These are phyloP conservation scores for Mycena sanguinolenta DNA, from an alignment of 768 basidiomycete species.

Conservation along the genomic window DNA sequence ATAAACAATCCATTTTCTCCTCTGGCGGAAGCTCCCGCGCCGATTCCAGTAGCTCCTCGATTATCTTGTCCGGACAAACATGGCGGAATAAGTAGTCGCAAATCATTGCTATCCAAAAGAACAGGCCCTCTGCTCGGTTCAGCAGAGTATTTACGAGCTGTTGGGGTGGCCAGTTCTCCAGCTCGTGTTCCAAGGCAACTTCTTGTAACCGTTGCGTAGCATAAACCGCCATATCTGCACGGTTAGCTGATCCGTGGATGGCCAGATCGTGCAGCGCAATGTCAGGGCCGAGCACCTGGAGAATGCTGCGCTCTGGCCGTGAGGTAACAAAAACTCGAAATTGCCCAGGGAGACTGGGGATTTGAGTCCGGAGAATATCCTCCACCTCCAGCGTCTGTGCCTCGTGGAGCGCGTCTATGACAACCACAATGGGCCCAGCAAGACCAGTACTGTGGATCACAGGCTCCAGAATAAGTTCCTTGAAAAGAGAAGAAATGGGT, in stretches of 20 bases:
- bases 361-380: conserved; percentile 32
- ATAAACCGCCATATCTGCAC: conserved; percentile 36
- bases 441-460: background rate
- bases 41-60: conserved; percentile 21
- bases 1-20: conserved; percentile 34
- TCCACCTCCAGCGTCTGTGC: conserved; percentile 32
- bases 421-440: conserved; percentile 10
- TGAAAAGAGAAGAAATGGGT: background rate
- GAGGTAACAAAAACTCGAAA: conserved; percentile 41
- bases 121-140: conserved; percentile 38
- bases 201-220: conserved; percentile 29
- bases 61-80: conserved; percentile 27
- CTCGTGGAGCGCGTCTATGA: conserved; percentile 46
- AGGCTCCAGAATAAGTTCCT: conserved; percentile 1
- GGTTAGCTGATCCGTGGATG: conserved; percentile 31
- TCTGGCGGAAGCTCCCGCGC: conserved; percentile 23
- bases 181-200: conserved; percentile 18
- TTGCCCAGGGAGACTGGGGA: conserved; percentile 33
- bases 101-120: conserved; percentile 39
- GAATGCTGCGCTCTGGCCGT: conserved; percentile 32
- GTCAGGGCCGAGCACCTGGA: conserved; percentile 12
- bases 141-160: conserved; percentile 14
- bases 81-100: conserved; percentile 32
- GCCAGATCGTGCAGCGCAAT: conserved; percentile 14
- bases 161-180: conserved; percentile 6